phyloP scores from a whole-genome alignment of 1,284 basidiomycete genomes.

The Pseudozyma sp. region DNA sequence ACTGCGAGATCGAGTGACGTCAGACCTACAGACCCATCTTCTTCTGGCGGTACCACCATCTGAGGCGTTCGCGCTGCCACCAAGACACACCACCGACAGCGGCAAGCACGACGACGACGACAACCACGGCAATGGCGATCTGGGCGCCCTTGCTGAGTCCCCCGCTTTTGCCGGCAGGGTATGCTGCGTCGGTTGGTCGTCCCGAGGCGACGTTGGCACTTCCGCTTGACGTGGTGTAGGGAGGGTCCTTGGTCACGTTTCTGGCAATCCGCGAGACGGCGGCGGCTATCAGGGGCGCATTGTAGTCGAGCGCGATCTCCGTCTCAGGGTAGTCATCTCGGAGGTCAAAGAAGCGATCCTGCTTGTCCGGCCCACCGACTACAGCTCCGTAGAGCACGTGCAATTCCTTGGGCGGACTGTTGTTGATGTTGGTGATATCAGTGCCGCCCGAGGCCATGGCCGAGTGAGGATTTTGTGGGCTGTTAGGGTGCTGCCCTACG shows the following conservation, averaged over 20 bases:
- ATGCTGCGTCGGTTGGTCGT: conserved; percentile 36
- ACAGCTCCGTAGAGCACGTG: conserved; percentile 87
- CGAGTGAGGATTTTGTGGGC: conserved; percentile 87
- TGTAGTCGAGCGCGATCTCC: conserved; percentile 78
- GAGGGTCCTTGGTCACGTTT: conserved; percentile 80
- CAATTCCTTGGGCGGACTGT: conserved; percentile 76
- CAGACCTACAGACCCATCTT: conserved; percentile 36
- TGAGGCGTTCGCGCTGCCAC: conserved; percentile 68
- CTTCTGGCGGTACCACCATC: conserved; percentile 47
- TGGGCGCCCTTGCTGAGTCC: conserved; percentile 71
- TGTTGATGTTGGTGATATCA: conserved; percentile 77
- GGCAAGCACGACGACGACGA: conserved; percentile 75
- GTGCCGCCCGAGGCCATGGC: conserved; percentile 84
- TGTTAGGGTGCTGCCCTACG: conserved; percentile 88
- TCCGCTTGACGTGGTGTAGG: conserved; percentile 73
- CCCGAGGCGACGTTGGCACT: conserved; percentile 34
- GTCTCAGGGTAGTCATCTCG: conserved; percentile 84
- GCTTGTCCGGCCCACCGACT: conserved; percentile 83
- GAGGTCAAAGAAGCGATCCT: conserved; percentile 83
- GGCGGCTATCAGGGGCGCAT: conserved; percentile 84
- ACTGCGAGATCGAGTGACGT: no score
- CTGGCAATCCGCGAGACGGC: conserved; percentile 77
- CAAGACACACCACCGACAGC: conserved; percentile 73
- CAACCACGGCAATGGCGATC: conserved; percentile 76
- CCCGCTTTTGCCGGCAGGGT: conserved; percentile 14